Percentiles rank a stretch among this genome's conserved stretches.
Evolutionary conservation across 495 filamentous ascomycete species (phyloP).

Genomic region (Oidiodendron maius): DNA sequence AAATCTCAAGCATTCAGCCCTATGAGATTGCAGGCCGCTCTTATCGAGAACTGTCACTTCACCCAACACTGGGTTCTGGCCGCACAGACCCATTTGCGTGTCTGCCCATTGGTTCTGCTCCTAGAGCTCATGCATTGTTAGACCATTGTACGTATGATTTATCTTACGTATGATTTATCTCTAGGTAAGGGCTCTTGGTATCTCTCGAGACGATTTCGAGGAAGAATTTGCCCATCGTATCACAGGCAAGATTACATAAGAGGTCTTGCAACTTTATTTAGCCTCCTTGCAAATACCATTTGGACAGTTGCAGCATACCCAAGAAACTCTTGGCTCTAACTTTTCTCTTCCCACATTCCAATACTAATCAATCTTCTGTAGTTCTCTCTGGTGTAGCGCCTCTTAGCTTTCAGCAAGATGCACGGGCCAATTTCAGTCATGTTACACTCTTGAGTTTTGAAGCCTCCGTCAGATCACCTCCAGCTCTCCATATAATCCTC

Average conservation of each 20-base stretch:
- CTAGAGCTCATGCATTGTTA: neutral
- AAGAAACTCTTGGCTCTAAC: too few species aligned
- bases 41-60: neutral
- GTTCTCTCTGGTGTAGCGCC: constrained; percentile 8
- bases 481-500: constrained; percentile 8
- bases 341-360: too few species aligned
- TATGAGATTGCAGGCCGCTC: too few species aligned
- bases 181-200: neutral
- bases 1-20: neutral
- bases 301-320: too few species aligned
- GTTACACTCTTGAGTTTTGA: constrained; percentile 8
- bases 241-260: too few species aligned
- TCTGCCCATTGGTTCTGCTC: neutral
- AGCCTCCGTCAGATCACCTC: neutral
- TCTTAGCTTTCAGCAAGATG: neutral
- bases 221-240: too few species aligned
- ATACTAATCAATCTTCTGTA: too few species aligned
- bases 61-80: neutral
- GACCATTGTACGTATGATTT: constrained; percentile 12
- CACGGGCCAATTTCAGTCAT: constrained; percentile 1
- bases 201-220: too few species aligned
- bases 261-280: too few species aligned
- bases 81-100: constrained; percentile 4
- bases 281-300: neutral
- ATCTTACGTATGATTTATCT: too few species aligned